Evolutionary conservation across 2,329 filamentous ascomycete genomes (phyloP), one percentile per base, ranked within the genome.

Genomic region (Paracorniculantispora psalliotae): DNA sequence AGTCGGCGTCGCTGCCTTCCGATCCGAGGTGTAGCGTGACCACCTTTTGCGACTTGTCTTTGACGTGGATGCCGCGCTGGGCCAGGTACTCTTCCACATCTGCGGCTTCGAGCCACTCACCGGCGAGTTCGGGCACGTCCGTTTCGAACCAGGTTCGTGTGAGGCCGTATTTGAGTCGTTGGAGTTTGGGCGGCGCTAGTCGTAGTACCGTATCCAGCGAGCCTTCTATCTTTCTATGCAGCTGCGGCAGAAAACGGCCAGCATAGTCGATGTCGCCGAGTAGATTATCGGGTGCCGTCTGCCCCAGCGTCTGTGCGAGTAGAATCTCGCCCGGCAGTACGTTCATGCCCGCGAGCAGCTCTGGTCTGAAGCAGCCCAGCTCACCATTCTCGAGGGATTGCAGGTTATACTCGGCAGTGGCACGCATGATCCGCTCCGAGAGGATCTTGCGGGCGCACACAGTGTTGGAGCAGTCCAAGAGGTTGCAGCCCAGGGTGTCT

Each of bases 21-120:
- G 54, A 44, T 12, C 54, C 54, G 13, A 57, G 33, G n/a, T 41
- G 44, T 12, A 59, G 49, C 13, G 44, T 54, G 41, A 26, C 58
- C 5, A 43, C 23, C 37, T 49, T 50, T 26, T 47, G 33, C 19
- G 33, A 28, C 51, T 26, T 33, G 33, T 59, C 41, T 13, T 28
- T 44, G 21, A 60, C 51, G 25, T 55, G 35, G 13, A 60, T 60
- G 25, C 58, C 58, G 17, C 58, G 51, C 26, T 60, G 30, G 7
- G 43, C 46, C 23, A 60, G 51, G 25, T 60, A 60, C 46, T 60
- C 58, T 33, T 60, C 51, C 9, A 60, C 58, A 7, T 60, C 58
- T 4, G 44, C 33, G 9, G 58, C 43, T 35, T 60, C 58, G 39
- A 60, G 58, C 58, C 58, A 60, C 46, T 60, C 51, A 26, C 58